Evolutionary conservation across 1,139 yeast genomes (phyloP).

Genomic region (Diutina siamensis): DNA sequence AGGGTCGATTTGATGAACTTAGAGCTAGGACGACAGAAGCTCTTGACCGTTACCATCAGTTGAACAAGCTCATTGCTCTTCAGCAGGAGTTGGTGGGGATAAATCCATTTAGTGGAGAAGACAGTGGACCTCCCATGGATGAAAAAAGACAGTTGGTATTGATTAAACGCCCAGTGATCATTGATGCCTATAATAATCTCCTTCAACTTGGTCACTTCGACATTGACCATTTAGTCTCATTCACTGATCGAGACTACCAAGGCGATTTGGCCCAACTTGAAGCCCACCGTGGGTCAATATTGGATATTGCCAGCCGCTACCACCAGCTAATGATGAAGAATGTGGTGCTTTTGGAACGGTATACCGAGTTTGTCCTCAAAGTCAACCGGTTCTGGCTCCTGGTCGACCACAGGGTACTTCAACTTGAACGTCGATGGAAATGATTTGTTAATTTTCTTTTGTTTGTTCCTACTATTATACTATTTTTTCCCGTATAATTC

Average conservation of each 20-base stretch:
- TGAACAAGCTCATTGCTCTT: background rate
- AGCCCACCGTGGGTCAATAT: background rate
- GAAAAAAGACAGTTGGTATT: background rate
- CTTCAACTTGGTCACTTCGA: background rate
- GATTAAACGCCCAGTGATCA: background rate
- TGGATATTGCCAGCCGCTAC: background rate
- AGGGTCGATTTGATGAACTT: background rate
- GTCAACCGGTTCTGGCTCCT: background rate
- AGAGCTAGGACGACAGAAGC: background rate
- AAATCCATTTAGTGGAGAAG: background rate
- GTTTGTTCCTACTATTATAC: background rate
- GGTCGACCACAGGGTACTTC: background rate
- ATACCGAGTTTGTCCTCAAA: background rate
- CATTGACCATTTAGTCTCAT: background rate
- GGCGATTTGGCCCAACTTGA: background rate
- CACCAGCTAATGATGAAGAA: background rate
- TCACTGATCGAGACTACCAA: background rate
- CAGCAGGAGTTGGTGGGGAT: background rate
- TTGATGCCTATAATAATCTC: background rate
- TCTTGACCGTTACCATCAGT: background rate
- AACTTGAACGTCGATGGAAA: background rate
- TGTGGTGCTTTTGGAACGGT: background rate
- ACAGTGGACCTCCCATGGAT: background rate
- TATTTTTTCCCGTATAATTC: background rate
- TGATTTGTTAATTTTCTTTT: background rate